Base-by-base conservation (phyloP, 2,329 filamentous ascomycete genomes). In the Elsinoe ampelina region DNA sequence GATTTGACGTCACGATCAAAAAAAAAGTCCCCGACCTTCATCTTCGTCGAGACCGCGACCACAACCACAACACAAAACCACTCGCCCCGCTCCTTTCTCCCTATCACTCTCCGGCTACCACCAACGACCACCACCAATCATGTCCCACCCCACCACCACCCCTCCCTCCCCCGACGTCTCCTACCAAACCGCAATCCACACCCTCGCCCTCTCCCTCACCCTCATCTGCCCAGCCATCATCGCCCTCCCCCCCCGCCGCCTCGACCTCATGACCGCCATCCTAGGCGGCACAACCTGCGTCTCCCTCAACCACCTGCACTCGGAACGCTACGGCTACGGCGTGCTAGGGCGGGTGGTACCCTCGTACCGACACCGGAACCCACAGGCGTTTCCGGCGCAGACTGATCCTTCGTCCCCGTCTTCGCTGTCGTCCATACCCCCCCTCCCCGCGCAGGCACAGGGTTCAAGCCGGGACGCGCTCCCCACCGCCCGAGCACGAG, bases 221-320 rank as follows among this genome's bases (percentile, higher is more conserved):
- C 64, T 84, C 17, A 65, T 75, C 48, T 80, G 78, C 58, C 82
- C 82, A 0, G 61, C 77, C 7, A 72, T 84, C 52, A 75, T 77
- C 48, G 64, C 76, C 13, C 68, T 84, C 8, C 82, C 82, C 8
- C 82, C 82, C 0, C 79, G 82, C 45, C 84, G 84, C 68, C 68
- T 85, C 51, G 81, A 84, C 64, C 63, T 79, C 55, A 83, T 81
- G 69, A 84, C 81, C 15, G 72, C 81, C 62, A 72, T 72, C 0
- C 74, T 84, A 6, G 68, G 73, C 41, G 67, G 73, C 26, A 73
- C 74, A 1, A 79, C 76, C 62, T 67, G 75, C 57, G 69, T 75
- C 34, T 77, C 75, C 7, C 75, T 75, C 8, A 75, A 79, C 64
- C 74, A 80, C 60, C 68, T 81, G 3, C 64, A 68, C 12, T 69